Evolutionary conservation across 2,329 filamentous ascomycete species (phyloP), one percentile per base, ranked within the genome.

Genomic region (Talaromyces sp.): DNA sequence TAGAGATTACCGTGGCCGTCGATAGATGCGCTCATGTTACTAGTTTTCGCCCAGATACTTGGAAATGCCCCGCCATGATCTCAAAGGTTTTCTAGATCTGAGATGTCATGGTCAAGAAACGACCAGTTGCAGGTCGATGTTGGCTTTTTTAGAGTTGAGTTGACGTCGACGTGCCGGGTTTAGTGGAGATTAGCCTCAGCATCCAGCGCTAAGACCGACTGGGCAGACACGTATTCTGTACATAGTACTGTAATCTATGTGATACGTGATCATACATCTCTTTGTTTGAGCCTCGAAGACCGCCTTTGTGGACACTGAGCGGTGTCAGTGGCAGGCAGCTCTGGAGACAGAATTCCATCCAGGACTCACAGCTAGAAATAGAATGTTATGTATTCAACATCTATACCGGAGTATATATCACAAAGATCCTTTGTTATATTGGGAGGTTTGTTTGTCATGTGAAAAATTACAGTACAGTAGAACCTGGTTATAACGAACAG

Each of bases 101-200:
- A 53, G 27, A 53, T 31, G 17, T 22, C 22, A 7, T 15, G 4
- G 10, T 15, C 13, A 29, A 47, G 19, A 15, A 47, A 25, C 11
- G 45, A 5, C 43, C 43, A 49, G 47, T 15, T 17, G 13, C 17
- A 43, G 38, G 47, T 3, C 11, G 3, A 27, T 56, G 29, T 11
- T 34, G n/a, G 38, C 36, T 31, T 45, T 59, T 59, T 58, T 58
- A 58, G 56, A 43, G 56, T 58, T 43, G 56, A 45, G 34, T 31
- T 59, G 56, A 59, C 56, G 56, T 59, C 56, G 56, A 59, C 13
- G n/a, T 17, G 56, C 31, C 31, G 34, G 19, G 11, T 27, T 7
- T 43, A 19, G 19, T 59, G 56, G 56, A 59, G 56, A 56, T 45
- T 13, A 40, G 56, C 56, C 56, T 27, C 22, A 56, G 53, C 29